A percentile compares a stretch with the other conserved stretches of the same genome.
These are phyloP conservation scores for Aspergillus affinis DNA, from an alignment of 495 filamentous ascomycete species.

Conservation along the genomic window DNA sequence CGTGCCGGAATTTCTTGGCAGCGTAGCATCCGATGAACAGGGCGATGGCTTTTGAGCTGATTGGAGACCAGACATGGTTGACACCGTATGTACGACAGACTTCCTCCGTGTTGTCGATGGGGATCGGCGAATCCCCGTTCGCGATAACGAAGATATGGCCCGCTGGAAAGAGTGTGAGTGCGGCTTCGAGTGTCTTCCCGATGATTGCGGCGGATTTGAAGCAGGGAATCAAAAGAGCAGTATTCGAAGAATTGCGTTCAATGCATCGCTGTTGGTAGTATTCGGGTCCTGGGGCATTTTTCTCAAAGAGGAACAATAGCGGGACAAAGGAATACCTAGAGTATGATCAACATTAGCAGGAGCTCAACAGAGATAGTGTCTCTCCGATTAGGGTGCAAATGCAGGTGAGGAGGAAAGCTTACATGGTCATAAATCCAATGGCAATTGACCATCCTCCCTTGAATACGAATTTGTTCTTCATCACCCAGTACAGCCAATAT, in stretches of 20 bases:
- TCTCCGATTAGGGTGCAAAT: background rate
- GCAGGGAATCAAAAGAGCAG: slow-evolving; percentile 48
- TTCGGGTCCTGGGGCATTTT: slow-evolving; percentile 27
- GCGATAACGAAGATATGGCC: slow-evolving; percentile 47
- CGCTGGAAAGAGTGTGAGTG: slow-evolving; percentile 45
- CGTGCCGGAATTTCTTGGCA: slow-evolving; percentile 38
- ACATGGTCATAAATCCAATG: slow-evolving; percentile 36
- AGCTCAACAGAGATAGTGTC: background rate
- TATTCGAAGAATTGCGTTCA: slow-evolving; percentile 15
- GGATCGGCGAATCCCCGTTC: slow-evolving; percentile 41
- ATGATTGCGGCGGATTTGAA: slow-evolving; percentile 47
- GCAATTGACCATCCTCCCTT: slow-evolving; percentile 37
- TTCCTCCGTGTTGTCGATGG: slow-evolving; percentile 45
- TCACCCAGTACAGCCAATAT: slow-evolving; percentile 41
- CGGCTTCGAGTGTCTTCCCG: slow-evolving; percentile 41
- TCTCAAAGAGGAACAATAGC: slow-evolving; percentile 39
- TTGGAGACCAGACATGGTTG: slow-evolving; percentile 39
- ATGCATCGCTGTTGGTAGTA: slow-evolving; percentile 21
- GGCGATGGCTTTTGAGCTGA: slow-evolving; percentile 46
- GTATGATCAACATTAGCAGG: background rate
- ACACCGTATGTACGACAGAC: slow-evolving; percentile 43
- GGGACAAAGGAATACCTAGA: slow-evolving; percentile 40
- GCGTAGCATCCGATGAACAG: slow-evolving; percentile 48
- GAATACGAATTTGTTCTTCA: slow-evolving; percentile 37
- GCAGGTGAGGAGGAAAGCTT: slow-evolving; percentile 6